Percentiles rank a stretch among this genome's conserved stretches.
These are phyloP conservation scores for Penicillium paxilli DNA, from an alignment of 495 filamentous ascomycete genomes.

Conservation along the genomic window DNA sequence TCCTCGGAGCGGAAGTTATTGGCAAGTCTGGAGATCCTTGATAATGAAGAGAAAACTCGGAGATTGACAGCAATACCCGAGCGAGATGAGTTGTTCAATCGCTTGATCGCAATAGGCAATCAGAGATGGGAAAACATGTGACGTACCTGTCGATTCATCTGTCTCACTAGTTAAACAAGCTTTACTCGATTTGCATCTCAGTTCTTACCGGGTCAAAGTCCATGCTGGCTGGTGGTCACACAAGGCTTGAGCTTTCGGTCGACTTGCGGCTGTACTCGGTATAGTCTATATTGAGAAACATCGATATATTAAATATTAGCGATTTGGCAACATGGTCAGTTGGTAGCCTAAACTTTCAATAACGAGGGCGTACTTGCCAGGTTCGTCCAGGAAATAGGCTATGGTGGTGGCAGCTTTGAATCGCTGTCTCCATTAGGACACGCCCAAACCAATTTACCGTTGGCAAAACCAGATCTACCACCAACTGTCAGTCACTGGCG, in stretches of 20 bases:
- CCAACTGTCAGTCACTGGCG: neutral
- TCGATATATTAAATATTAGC: neutral
- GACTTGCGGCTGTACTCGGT: neutral
- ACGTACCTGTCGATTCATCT: neutral
- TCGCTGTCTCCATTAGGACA: neutral
- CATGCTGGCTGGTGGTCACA: no score
- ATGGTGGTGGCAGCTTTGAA: neutral
- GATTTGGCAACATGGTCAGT: neutral
- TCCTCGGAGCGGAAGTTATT: constrained; percentile 2
- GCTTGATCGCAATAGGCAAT: constrained; percentile 65
- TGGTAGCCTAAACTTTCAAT: neutral
- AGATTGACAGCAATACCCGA: constrained; percentile 62
- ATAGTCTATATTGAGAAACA: neutral
- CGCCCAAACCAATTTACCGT: neutral
- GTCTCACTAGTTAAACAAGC: no score
- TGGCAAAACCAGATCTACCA: neutral
- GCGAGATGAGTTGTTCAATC: constrained; percentile 76
- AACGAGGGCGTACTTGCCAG: neutral
- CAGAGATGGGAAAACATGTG: constrained; percentile 67
- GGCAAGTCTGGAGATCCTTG: neutral
- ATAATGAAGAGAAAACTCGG: constrained; percentile 1
- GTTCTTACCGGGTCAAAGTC: no score
- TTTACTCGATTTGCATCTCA: no score
- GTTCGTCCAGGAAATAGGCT: neutral
- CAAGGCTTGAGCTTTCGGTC: neutral